Conservation (phyloP, 805 yeast species). For the Maudiozyma serrabonitensis region DNA sequence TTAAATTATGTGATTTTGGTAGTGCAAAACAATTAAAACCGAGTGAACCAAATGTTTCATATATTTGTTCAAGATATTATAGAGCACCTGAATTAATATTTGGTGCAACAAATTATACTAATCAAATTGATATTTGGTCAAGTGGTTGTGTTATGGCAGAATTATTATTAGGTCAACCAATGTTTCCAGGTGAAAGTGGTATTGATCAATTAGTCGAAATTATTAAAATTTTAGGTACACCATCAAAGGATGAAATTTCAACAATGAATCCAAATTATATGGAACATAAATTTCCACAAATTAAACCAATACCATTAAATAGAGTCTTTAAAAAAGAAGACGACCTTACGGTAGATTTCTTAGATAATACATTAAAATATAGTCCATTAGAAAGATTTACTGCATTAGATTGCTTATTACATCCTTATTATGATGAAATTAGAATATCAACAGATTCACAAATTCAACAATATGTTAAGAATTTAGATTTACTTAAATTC, state of each 20-base stretch:
- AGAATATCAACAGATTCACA: conserved; percentile 16
- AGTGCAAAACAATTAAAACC: conserved; percentile 87
- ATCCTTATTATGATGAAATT: conserved; percentile 26
- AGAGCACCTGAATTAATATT: conserved; percentile 96
- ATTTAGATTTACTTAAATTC: conserved; percentile 21
- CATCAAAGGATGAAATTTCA: conserved; percentile 81
- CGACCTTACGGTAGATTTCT: conserved; percentile 42
- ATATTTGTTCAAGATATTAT: conserved; percentile 92
- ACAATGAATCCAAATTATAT: conserved; percentile 95
- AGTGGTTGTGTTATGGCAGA: conserved; percentile 99
- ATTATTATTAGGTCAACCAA: conserved; percentile 85
- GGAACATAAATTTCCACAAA: conserved; percentile 92
- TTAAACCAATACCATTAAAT: conserved; percentile 64
- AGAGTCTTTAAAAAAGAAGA: conserved; percentile 51
- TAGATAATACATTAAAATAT: conserved; percentile 51
- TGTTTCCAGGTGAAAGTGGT: conserved; percentile 96
- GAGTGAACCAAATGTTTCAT: conserved; percentile 87
- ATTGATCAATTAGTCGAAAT: conserved; percentile 96
- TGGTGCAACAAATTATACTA: conserved; percentile 93
- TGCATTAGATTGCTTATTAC: conserved; percentile 34
- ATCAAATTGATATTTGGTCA: conserved; percentile 95
- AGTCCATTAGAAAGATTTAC: conserved; percentile 57
- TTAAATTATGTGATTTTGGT: conserved; percentile 94
- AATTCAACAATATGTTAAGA: conserved; percentile 5
- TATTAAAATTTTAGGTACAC: conserved; percentile 92